phyloP scores from a whole-genome alignment of 805 yeast species.

The Ogataea salicorniae region DNA sequence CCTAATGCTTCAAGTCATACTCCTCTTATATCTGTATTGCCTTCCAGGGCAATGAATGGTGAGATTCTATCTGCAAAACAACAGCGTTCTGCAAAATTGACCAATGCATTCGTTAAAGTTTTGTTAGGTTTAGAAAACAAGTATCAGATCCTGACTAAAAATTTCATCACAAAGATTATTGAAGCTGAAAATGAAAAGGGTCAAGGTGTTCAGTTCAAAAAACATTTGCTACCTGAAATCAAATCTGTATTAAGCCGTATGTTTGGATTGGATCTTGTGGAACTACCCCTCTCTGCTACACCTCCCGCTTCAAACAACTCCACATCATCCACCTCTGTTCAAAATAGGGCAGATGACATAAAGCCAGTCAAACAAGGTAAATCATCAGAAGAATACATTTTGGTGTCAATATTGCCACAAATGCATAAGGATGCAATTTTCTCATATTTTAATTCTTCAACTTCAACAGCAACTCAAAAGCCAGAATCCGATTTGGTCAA shows the following conservation, averaged over 20 bases:
- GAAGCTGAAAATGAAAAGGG: constrained; percentile 28
- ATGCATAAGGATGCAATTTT: constrained; percentile 20
- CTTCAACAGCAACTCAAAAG: constrained; percentile 17
- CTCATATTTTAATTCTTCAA: constrained; percentile 9
- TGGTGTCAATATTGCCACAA: constrained; percentile 19
- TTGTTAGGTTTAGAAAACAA: constrained; percentile 26
- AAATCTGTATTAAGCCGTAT: constrained; percentile 8
- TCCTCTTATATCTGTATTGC: too few species aligned
- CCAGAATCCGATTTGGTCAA: constrained; percentile 19
- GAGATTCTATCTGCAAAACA: constrained; percentile 5
- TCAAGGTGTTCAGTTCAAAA: constrained; percentile 22
- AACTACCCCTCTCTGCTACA: constrained; percentile 13
- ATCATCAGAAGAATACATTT: constrained; percentile 21
- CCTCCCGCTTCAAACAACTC: background rate
- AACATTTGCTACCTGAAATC: constrained; percentile 19
- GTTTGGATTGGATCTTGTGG: constrained; percentile 26
- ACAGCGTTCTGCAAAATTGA: constrained; percentile 17
- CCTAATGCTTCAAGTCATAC: too few species aligned
- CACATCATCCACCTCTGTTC: background rate
- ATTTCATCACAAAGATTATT: constrained; percentile 21
- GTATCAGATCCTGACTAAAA: constrained; percentile 24
- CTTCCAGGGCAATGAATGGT: background rate
- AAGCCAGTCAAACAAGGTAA: background rate
- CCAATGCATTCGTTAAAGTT: constrained; percentile 23
- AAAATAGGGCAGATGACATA: background rate